A percentile compares a stretch with the other conserved stretches of the same genome.
Evolutionary conservation across 345 rosid genomes (phyloP).

Genomic region (Lepidium aucheri): DNA sequence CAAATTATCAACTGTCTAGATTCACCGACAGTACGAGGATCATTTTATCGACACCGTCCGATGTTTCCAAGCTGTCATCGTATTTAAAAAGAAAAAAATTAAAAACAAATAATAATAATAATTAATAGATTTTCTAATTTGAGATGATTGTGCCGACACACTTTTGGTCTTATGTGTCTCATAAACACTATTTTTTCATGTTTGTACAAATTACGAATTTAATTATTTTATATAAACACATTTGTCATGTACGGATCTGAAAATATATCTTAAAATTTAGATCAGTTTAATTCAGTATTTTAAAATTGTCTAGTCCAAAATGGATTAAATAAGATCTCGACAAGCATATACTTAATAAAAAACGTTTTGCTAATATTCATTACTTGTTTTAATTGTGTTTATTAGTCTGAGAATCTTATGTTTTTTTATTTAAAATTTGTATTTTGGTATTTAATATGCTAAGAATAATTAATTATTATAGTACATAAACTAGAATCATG

Average conservation of each 20-base stretch:
- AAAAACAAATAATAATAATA: not conserved
- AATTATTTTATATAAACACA: not conserved
- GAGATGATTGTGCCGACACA: constrained; percentile 32
- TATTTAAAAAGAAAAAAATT: not conserved
- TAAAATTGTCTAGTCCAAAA: not conserved
- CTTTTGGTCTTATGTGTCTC: constrained; percentile 3
- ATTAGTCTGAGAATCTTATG: too few species aligned
- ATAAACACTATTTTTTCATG: not conserved
- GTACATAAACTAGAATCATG: too few species aligned
- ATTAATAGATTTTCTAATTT: not conserved
- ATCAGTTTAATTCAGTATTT: not conserved
- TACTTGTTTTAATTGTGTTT: not conserved
- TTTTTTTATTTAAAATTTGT: too few species aligned
- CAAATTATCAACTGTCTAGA: constrained; percentile 14
- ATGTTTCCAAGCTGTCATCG: constrained; percentile 31
- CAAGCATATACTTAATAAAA: not conserved
- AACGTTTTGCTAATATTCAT: not conserved
- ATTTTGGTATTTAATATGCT: too few species aligned
- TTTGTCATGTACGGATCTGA: not conserved
- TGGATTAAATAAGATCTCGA: not conserved
- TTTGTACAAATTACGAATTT: not conserved
- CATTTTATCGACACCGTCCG: constrained; percentile 37
- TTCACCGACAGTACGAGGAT: constrained; percentile 24
- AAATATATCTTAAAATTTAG: not conserved
- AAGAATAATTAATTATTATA: too few species aligned